Percentiles rank a stretch among this genome's conserved stretches.
Conservation (phyloP, 1,139 yeast genomes). For the Candida sp. region DNA sequence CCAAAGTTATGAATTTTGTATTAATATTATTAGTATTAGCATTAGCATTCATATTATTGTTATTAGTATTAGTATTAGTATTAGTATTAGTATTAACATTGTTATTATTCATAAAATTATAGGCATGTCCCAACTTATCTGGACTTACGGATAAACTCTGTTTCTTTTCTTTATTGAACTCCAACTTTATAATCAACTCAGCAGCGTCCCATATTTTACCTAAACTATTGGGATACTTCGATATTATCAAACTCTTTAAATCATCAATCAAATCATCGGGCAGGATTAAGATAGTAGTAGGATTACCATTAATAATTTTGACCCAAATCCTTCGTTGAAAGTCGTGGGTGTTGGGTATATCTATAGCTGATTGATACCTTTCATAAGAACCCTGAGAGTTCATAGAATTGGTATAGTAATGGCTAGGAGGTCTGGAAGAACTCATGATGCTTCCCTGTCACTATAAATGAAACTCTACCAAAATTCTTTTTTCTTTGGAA, state of each 20-base stretch:
- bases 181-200: constrained; percentile 50
- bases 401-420: neutral
- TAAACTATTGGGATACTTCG: constrained; percentile 67
- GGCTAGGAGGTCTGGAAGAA: neutral
- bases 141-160: constrained; percentile 2
- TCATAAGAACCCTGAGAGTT: neutral
- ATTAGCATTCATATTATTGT: constrained; percentile 2
- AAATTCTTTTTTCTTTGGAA: too few relatives aligned
- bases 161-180: constrained; percentile 11
- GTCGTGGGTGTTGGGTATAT: neutral
- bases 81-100: constrained; percentile 8
- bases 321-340: constrained; percentile 60
- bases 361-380: neutral
- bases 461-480: too few relatives aligned
- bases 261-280: constrained; percentile 69
- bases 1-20: constrained; percentile 30
- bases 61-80: neutral
- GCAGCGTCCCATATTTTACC: constrained; percentile 68
- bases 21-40: neutral
- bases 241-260: constrained; percentile 55
- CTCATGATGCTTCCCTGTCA: neutral
- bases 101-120: neutral
- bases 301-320: constrained; percentile 50
- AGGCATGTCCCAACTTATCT: neutral
- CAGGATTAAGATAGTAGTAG: constrained; percentile 62